Conservation (phyloP, 169 alveolate genomes). For the Plasmodium sp. region DNA sequence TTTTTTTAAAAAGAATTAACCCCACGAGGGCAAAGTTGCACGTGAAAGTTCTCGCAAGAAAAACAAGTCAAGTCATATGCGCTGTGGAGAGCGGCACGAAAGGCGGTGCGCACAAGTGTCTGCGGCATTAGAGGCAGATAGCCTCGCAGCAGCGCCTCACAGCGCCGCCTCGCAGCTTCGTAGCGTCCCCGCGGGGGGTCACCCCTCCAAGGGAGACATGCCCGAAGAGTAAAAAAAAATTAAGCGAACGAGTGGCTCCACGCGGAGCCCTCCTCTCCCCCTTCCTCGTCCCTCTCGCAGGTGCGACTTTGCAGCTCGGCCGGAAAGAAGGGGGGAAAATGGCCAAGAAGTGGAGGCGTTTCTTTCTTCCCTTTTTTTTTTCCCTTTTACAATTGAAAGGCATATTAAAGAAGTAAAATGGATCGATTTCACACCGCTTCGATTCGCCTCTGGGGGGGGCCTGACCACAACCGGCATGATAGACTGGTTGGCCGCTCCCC, state of each 20-base stretch:
- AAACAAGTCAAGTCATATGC: not conserved
- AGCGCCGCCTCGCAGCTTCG: not conserved
- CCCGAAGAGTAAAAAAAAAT: not conserved
- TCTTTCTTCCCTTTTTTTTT: not conserved
- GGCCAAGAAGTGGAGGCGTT: not conserved
- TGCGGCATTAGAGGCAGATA: too few relatives aligned
- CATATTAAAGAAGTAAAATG: slow-evolving; percentile 16
- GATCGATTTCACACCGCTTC: not conserved
- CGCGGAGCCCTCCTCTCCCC: too few relatives aligned
- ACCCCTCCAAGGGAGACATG: not conserved
- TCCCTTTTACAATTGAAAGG: not conserved
- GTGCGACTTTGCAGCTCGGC: too few relatives aligned
- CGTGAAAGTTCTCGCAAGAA: not conserved
- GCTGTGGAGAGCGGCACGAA: not conserved
- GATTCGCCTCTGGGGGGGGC: not conserved
- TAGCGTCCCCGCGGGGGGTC: not conserved
- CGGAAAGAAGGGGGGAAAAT: too few relatives aligned
- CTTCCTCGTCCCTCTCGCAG: too few relatives aligned
- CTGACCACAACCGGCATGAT: not conserved
- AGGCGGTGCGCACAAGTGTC: not conserved
- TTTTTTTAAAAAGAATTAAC: not conserved
- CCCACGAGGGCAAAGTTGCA: not conserved
- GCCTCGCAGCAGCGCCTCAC: too few relatives aligned
- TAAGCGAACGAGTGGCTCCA: too few relatives aligned
- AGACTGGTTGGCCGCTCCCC: not conserved